Evolutionary conservation across 129 eudicot genomes (phyloP).

Genomic region (Tagetes erecta): DNA sequence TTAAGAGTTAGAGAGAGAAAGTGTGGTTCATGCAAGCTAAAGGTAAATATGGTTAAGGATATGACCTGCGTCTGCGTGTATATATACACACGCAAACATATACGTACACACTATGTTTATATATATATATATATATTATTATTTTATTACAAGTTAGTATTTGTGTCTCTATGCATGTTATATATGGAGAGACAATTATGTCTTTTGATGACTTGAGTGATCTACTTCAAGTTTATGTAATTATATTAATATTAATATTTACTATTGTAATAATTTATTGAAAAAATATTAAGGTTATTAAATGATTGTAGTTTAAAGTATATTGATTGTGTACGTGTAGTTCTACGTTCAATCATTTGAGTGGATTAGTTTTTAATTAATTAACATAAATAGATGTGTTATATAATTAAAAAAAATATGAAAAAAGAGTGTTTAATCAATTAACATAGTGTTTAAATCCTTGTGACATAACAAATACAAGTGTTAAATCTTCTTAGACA

Average conservation of each 20-base stretch:
- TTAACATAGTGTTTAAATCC: neutral
- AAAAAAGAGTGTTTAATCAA: too few species aligned
- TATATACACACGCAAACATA: constrained; percentile 32
- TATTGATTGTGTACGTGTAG: neutral
- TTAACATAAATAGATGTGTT: neutral
- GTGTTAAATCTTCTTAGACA: neutral
- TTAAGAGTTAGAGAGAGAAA: neutral
- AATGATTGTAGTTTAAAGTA: neutral
- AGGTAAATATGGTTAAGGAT: constrained; percentile 29
- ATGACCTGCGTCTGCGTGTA: constrained; percentile 18
- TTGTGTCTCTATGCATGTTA: neutral
- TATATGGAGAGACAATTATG: constrained; percentile 3
- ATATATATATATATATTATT: neutral
- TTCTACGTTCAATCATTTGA: neutral
- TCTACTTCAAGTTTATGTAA: constrained; percentile 10
- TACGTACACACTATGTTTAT: constrained; percentile 12
- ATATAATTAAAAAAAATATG: neutral
- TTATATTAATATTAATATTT: neutral
- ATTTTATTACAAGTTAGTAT: too few species aligned
- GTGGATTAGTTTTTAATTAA: neutral
- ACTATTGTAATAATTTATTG: too few species aligned
- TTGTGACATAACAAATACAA: neutral
- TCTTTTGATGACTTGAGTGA: neutral
- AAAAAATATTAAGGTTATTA: neutral
- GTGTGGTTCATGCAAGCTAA: constrained; percentile 37